A percentile compares a stretch with the other conserved stretches of the same genome.
Evolutionary conservation across 2,329 filamentous ascomycete genomes (phyloP).

Genomic region (Cladosporium sphaerospermum): DNA sequence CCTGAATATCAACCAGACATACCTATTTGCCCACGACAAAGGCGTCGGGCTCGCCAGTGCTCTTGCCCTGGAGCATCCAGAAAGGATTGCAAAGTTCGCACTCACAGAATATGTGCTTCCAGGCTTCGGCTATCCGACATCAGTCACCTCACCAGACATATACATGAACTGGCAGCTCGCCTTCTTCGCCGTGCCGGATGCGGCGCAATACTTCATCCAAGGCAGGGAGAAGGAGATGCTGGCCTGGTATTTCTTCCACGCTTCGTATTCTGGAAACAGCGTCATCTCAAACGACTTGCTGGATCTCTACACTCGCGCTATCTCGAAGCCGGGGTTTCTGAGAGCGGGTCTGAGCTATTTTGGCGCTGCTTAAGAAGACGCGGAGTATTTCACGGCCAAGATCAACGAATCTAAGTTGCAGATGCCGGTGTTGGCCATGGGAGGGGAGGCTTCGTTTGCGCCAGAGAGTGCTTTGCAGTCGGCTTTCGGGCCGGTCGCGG

Average conservation of each 20-base stretch:
- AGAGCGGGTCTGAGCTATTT: conserved; percentile 37
- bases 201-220: conserved; percentile 42
- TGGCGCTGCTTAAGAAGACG: conserved; percentile 31
- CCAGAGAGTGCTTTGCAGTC: conserved; percentile 15
- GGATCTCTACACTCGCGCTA: conserved; percentile 34
- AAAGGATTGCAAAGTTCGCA: conserved; percentile 31
- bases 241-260: conserved; percentile 44
- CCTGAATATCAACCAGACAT: conserved; percentile 25
- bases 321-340: conserved; percentile 42
- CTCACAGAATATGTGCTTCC: conserved; percentile 39
- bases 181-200: conserved; percentile 43
- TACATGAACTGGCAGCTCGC: conserved; percentile 33
- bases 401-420: conserved; percentile 23
- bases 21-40: conserved; percentile 44
- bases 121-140: conserved; percentile 37
- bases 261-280: conserved; percentile 36
- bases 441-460: conserved; percentile 33
- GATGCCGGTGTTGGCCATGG: conserved; percentile 30
- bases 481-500: conserved; percentile 20
- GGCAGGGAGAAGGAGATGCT: conserved; percentile 40
- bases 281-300: conserved; percentile 36
- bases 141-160: conserved; percentile 32
- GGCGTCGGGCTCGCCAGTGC: conserved; percentile 39
- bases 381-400: conserved; percentile 32
- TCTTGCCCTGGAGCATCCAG: conserved; percentile 34